A percentile compares a stretch with the other conserved stretches of the same genome.
These are phyloP conservation scores for Trichoderma endophyticum DNA, from an alignment of 2,329 filamentous ascomycete species.

Conservation along the genomic window DNA sequence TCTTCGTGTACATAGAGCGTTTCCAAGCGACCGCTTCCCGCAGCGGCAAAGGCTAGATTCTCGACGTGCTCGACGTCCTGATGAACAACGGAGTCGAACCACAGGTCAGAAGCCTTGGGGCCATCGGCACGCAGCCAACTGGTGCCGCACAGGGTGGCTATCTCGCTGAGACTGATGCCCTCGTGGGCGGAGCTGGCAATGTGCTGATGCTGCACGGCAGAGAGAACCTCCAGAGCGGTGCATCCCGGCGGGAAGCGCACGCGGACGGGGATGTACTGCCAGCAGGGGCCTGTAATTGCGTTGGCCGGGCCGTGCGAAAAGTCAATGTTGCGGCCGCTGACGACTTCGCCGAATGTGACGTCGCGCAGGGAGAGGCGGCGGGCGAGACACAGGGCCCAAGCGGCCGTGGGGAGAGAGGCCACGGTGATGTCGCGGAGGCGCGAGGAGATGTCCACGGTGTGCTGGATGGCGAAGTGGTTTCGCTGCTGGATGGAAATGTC, in stretches of 20 bases:
- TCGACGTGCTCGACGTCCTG: slow-evolving; percentile 63
- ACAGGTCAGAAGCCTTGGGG: slow-evolving; percentile 29
- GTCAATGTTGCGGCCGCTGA: slow-evolving; percentile 60
- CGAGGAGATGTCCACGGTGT: slow-evolving; percentile 44
- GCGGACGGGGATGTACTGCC: slow-evolving; percentile 64
- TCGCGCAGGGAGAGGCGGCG: slow-evolving; percentile 51
- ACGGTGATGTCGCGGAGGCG: slow-evolving; percentile 56
- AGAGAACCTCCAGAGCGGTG: slow-evolving; percentile 50
- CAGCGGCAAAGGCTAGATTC: slow-evolving; percentile 40
- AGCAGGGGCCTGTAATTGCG: slow-evolving; percentile 60
- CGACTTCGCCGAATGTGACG: slow-evolving; percentile 64
- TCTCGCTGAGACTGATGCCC: slow-evolving; percentile 52
- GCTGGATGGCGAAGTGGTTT: slow-evolving; percentile 42
- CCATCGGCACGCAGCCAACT: slow-evolving; percentile 35
- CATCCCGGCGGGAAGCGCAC: slow-evolving; percentile 51
- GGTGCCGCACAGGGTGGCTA: slow-evolving; percentile 44
- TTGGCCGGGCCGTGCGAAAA: slow-evolving; percentile 47
- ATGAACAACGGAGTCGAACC: slow-evolving; percentile 57
- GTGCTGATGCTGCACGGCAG: slow-evolving; percentile 55
- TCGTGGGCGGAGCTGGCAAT: slow-evolving; percentile 55
- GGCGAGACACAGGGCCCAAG: slow-evolving; percentile 62
- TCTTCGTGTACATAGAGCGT: slow-evolving; percentile 59
- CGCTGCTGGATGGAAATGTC: slow-evolving; percentile 35
- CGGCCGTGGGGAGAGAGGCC: slow-evolving; percentile 63
- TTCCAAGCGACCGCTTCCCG: slow-evolving; percentile 42